Conservation (phyloP, 202 grass and related monocot genomes). For the Dendrocalamus latiflorus region DNA sequence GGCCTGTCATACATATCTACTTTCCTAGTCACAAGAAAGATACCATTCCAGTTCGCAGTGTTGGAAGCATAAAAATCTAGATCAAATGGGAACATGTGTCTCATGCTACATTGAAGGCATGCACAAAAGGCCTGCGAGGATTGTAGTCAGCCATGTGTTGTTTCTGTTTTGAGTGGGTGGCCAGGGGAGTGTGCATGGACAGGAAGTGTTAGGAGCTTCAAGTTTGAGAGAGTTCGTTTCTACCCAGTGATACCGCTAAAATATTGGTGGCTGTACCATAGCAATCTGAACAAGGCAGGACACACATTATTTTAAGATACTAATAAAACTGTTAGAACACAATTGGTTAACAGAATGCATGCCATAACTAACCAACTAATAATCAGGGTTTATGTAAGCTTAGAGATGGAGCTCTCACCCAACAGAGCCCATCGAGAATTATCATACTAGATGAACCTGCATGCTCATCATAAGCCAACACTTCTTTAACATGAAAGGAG, state of each 20-base stretch:
- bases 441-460: neutral
- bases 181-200: neutral
- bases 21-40: neutral
- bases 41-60: neutral
- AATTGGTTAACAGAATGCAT: neutral
- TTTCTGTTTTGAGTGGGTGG: neutral
- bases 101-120: neutral
- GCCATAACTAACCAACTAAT: neutral
- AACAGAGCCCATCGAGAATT: neutral
- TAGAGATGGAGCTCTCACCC: neutral
- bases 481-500: no score
- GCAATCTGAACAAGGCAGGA: neutral
- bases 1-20: neutral
- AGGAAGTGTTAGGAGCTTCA: neutral
- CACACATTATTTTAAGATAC: neutral
- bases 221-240: neutral
- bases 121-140: neutral
- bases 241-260: neutral
- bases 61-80: neutral
- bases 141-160: neutral
- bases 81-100: neutral
- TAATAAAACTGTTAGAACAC: neutral
- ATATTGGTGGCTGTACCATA: neutral
- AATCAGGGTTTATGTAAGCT: neutral
- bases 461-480: no score